Base-by-base conservation (phyloP, 2,329 filamentous ascomycete genomes). In the Cordyceps pruinosa region DNA sequence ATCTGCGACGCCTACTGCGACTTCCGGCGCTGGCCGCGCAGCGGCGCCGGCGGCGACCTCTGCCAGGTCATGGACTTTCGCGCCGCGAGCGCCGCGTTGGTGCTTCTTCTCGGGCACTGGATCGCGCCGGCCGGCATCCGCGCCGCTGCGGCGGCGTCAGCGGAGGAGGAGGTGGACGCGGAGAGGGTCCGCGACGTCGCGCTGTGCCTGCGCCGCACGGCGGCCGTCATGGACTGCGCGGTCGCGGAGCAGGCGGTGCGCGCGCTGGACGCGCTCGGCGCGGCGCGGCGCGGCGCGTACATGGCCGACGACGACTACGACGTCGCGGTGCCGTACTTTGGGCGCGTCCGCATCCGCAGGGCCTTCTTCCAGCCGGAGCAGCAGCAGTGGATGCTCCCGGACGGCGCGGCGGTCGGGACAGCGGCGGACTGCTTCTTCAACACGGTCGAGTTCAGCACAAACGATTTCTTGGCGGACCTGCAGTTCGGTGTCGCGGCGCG, bases 31-130 rank as follows among this genome's bases (percentile, higher is more conserved):
- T 58, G 52, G 26, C 35, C 55, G 8, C 47, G 30, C 5, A 54
- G 58, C 7, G 58, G 58, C 57, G 19, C 32, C 57, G 58, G 58
- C 57, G 19, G 28, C 57, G 9, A 60, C 50, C 63, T 73, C 10
- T 77, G 76, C 65, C 77, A 77, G 45, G 60, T 77, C 35, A 67
- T 75, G 47, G 77, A 80, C 59, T 80, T 79, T 50, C 66, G 74
- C 52, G 71, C 70, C 2, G 79, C 80, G 59, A 77, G 69, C 1
- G 71, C 73, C 4, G 71, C 74, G 15, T 70, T 78, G 61, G 66
- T 78, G 1, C 61, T 80, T 5, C 63, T 75, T 3, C 64, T 77
- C 34, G 72, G 55, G 1, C 55, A 77, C 53, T 61, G 77, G 15
- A 65, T 76, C 42, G 70, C 68, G 8, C 61, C 65, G 25, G 60